Conservation (phyloP, 192 early-diverging fungal genomes). For the Coemansia sp. region DNA sequence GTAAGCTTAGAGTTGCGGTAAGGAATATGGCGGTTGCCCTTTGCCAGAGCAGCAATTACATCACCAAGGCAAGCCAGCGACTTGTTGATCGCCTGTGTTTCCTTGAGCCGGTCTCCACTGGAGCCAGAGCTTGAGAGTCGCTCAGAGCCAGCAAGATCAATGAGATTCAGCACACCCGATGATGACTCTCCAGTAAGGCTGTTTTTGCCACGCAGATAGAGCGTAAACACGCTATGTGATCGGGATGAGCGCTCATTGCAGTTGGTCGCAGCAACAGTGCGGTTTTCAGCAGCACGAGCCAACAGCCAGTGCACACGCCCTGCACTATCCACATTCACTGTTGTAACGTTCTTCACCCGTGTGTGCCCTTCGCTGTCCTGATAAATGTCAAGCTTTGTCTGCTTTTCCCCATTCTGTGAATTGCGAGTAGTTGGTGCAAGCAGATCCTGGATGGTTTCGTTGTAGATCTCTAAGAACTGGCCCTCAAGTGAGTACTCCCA, state of each 20-base stretch:
- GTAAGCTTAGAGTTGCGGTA: slow-evolving; percentile 92
- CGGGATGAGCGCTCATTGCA: slow-evolving; percentile 93
- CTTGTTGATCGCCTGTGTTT: slow-evolving; percentile 97
- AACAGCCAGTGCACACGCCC: slow-evolving; percentile 71
- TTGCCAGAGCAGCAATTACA: slow-evolving; percentile 83
- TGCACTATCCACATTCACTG: slow-evolving; percentile 70
- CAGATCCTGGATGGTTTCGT: slow-evolving; percentile 87
- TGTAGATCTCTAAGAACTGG: slow-evolving; percentile 95
- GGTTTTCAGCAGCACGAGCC: slow-evolving; percentile 73
- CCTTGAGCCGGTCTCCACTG: slow-evolving; percentile 82
- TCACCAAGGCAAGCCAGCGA: slow-evolving; percentile 84
- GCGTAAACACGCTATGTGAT: slow-evolving; percentile 90
- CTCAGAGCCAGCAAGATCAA: slow-evolving; percentile 95
- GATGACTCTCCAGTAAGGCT: slow-evolving; percentile 67
- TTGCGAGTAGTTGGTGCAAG: slow-evolving; percentile 50
- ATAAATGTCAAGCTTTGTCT: slow-evolving; percentile 80
- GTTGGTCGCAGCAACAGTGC: slow-evolving; percentile 88
- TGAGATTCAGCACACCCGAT: slow-evolving; percentile 81
- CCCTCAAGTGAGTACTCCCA: slow-evolving; percentile 89
- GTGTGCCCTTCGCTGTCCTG: slow-evolving; percentile 77
- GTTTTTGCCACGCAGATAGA: slow-evolving; percentile 75
- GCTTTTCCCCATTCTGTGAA: slow-evolving; percentile 31
- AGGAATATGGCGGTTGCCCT: slow-evolving; percentile 79
- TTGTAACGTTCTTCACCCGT: slow-evolving; percentile 72
- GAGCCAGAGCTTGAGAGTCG: slow-evolving; percentile 78